phyloP scores from a whole-genome alignment of 352 stramenopile species.

The Phytopythium mirpurense region DNA sequence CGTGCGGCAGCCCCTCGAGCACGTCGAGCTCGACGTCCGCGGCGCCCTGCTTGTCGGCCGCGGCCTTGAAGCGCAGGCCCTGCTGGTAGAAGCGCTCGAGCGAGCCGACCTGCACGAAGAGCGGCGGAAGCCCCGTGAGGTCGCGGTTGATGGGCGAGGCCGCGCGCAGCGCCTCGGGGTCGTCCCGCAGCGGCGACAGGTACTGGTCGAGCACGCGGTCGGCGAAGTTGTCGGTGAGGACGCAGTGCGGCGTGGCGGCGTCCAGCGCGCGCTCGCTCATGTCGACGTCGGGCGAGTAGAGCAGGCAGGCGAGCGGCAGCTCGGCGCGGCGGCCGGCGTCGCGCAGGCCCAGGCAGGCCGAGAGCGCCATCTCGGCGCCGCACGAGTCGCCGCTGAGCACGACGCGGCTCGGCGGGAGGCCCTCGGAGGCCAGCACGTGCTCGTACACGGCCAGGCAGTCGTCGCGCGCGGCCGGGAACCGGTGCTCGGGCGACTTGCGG shows the following conservation, averaged over 20 bases:
- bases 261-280: constrained; percentile 6
- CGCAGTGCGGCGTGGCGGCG: constrained; percentile 15
- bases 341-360: constrained; percentile 29
- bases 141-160: constrained; percentile 35
- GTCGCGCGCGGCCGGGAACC: constrained; percentile 23
- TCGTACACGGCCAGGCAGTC: constrained; percentile 27
- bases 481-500: constrained; percentile 33
- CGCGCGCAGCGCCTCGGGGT: constrained; percentile 12
- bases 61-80: constrained; percentile 14
- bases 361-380: constrained; percentile 31
- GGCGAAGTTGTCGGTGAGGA: constrained; percentile 18
- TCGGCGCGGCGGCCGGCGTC: constrained; percentile 8
- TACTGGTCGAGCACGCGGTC: constrained; percentile 3
- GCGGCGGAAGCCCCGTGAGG: constrained; percentile 22
- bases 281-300: constrained; percentile 22
- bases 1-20: constrained; percentile 28
- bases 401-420: constrained; percentile 19
- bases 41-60: constrained; percentile 22
- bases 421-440: constrained; percentile 23
- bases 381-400: constrained; percentile 38
- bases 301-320: constrained; percentile 22
- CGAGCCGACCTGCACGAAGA: constrained; percentile 29
- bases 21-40: constrained; percentile 31
- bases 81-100: constrained; percentile 30
- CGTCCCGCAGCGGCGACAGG: not conserved